These are phyloP conservation scores for Strobilomyces echinocephalus DNA, from an alignment of 768 basidiomycete genomes.

Conservation along the genomic window DNA sequence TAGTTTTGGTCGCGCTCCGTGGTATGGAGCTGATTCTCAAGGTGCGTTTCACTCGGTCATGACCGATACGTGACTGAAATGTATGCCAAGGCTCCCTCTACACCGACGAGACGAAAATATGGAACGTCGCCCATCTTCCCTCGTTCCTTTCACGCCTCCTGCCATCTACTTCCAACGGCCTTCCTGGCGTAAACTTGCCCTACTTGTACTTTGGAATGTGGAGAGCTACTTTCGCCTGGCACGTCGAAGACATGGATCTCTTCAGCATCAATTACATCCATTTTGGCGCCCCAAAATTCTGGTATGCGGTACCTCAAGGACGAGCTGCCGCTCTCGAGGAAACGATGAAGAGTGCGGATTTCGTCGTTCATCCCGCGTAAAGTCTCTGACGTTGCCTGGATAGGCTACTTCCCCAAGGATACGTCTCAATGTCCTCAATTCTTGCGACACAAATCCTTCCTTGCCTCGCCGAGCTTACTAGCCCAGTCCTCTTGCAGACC, in stretches of 20 bases:
- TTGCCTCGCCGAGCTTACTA: conserved; percentile 82
- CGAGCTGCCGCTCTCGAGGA: conserved; percentile 80
- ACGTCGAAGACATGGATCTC: conserved; percentile 99
- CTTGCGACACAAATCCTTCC: conserved; percentile 92
- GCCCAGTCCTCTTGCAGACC: conserved; percentile 75
- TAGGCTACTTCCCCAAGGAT: conserved; percentile 88
- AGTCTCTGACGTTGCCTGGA: conserved; percentile 2
- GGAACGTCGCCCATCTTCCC: conserved; percentile 93
- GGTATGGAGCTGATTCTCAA: conserved; percentile 97
- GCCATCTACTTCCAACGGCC: conserved; percentile 57
- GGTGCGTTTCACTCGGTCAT: conserved; percentile 43
- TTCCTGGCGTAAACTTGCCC: conserved; percentile 95
- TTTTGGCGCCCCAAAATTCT: conserved; percentile 94
- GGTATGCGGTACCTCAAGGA: conserved; percentile 94
- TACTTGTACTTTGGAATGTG: conserved; percentile 99
- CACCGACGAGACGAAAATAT: conserved; percentile 70
- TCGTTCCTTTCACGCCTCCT: conserved; percentile 81
- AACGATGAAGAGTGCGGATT: conserved; percentile 71
- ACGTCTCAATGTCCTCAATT: conserved; percentile 86
- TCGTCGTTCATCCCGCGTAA: background rate
- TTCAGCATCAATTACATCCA: conserved; percentile 99
- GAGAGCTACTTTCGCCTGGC: conserved; percentile 98
- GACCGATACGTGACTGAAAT: background rate
- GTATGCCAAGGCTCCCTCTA: conserved; percentile 52
- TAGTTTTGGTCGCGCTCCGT: conserved; percentile 82